Percentiles rank a stretch among this genome's conserved stretches.
Conservation (phyloP, 2,329 filamentous ascomycete species). For the Pseudonectria buxi region DNA sequence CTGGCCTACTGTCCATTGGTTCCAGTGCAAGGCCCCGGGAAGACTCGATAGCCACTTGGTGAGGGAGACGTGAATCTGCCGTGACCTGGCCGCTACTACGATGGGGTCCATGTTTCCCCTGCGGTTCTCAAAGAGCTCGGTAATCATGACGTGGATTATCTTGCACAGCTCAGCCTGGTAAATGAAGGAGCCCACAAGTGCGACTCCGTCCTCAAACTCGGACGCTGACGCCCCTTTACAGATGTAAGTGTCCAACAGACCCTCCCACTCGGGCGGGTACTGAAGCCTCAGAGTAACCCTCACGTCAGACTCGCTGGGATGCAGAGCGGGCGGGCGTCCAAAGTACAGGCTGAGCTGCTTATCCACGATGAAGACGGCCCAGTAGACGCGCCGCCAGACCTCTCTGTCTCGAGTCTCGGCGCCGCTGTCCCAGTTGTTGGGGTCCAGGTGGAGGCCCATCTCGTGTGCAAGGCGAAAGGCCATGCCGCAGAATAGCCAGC, state of each 20-base stretch:
- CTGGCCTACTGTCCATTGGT: constrained; percentile 42
- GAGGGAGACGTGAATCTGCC: constrained; percentile 40
- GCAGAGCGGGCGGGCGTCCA: constrained; percentile 42
- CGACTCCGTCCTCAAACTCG: constrained; percentile 39
- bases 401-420: constrained; percentile 38
- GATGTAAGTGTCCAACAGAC: constrained; percentile 41
- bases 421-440: constrained; percentile 40
- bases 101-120: constrained; percentile 33
- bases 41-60: constrained; percentile 40
- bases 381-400: constrained; percentile 42
- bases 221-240: constrained; percentile 36
- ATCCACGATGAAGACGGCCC: constrained; percentile 43
- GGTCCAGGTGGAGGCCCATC: constrained; percentile 46
- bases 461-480: constrained; percentile 44
- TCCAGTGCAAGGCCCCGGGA: constrained; percentile 43
- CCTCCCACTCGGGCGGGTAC: constrained; percentile 42
- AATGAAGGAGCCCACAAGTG: constrained; percentile 38
- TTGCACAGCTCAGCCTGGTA: constrained; percentile 42
- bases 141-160: constrained; percentile 43
- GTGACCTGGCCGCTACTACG: constrained; percentile 35
- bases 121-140: constrained; percentile 44
- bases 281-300: constrained; percentile 41
- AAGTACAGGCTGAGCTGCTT: constrained; percentile 47
- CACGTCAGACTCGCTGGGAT: constrained; percentile 43
- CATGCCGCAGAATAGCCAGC: constrained; percentile 47